Evolutionary conservation across 2,329 filamentous ascomycete species (phyloP).

Genomic region (Ceratocystis harringtonii): DNA sequence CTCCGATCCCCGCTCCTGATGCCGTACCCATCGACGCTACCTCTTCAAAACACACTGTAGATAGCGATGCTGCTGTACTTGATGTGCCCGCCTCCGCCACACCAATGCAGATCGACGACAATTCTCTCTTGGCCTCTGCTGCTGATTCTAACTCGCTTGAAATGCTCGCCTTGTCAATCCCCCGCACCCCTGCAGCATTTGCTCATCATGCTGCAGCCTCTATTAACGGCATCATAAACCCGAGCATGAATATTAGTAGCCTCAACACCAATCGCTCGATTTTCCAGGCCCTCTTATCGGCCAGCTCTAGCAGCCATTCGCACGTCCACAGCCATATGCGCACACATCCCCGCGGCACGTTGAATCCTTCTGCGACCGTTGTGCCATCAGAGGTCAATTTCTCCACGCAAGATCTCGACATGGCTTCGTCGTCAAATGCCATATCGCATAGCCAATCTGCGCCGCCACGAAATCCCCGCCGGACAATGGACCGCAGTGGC

Average conservation of each 20-base stretch:
- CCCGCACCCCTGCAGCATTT: slow-evolving; percentile 15
- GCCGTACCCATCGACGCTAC: background rate
- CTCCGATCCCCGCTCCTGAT: background rate
- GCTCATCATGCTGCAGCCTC: slow-evolving; percentile 11
- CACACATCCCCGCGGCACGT: background rate
- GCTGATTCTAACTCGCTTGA: background rate
- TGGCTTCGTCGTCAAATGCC: slow-evolving; percentile 6
- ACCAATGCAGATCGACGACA: background rate
- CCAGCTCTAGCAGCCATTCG: background rate
- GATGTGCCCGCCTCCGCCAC: slow-evolving; percentile 6
- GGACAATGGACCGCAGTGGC: slow-evolving; percentile 18
- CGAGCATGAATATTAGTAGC: background rate
- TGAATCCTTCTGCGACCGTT: slow-evolving; percentile 11
- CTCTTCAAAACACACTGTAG: background rate
- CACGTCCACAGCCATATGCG: slow-evolving; percentile 6
- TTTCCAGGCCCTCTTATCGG: slow-evolving; percentile 10
- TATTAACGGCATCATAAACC: slow-evolving; percentile 1
- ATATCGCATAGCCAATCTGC: background rate
- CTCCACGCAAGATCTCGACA: background rate
- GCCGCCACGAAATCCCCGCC: background rate
- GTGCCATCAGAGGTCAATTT: slow-evolving; percentile 13
- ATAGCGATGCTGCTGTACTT: background rate
- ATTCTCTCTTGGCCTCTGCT: background rate
- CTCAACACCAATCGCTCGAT: slow-evolving; percentile 7
- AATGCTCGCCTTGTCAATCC: slow-evolving; percentile 12